A percentile compares a stretch with the other conserved stretches of the same genome.
Conservation (phyloP, 1,284 basidiomycete genomes). For the Pseudozyma thailandica region DNA sequence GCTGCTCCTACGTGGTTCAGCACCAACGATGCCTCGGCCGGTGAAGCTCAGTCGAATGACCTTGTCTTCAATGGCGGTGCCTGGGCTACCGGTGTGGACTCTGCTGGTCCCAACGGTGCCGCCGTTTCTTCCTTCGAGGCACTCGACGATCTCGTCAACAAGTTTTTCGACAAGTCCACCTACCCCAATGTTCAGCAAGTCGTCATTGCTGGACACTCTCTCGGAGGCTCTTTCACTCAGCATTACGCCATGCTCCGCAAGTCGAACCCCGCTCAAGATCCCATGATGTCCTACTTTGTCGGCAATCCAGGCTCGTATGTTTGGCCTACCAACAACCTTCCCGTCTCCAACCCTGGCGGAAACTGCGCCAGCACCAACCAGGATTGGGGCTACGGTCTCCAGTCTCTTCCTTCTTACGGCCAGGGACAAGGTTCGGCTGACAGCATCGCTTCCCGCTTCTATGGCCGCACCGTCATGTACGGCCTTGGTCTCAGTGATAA, state of each 20-base stretch:
- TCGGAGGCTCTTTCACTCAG: conserved; percentile 57
- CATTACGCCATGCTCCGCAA: conserved; percentile 63
- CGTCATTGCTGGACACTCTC: conserved; percentile 60
- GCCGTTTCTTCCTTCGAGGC: conserved; percentile 50
- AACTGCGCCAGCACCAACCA: conserved; percentile 33
- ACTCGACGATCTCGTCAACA: conserved; percentile 54
- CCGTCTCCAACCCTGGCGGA: conserved; percentile 33
- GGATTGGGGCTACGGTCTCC: conserved; percentile 44
- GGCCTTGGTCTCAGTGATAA: conserved; percentile 50
- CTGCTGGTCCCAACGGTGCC: conserved; percentile 42
- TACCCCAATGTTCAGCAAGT: conserved; percentile 59
- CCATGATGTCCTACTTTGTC: conserved; percentile 50
- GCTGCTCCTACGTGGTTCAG: conserved; percentile 55
- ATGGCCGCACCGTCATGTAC: conserved; percentile 50
- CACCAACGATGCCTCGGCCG: conserved; percentile 43
- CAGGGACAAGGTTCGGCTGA: conserved; percentile 18
- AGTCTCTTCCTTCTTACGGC: conserved; percentile 34
- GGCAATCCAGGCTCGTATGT: conserved; percentile 60
- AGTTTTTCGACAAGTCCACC: conserved; percentile 54
- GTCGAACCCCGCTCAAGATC: conserved; percentile 33
- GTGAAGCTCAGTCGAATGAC: conserved; percentile 49
- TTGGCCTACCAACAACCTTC: conserved; percentile 48
- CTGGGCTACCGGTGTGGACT: conserved; percentile 48
- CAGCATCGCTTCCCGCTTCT: conserved; percentile 48
- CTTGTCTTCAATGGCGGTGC: conserved; percentile 40